Conservation (phyloP, 352 stramenopile genomes). For the Phytophthora boehmeriae region DNA sequence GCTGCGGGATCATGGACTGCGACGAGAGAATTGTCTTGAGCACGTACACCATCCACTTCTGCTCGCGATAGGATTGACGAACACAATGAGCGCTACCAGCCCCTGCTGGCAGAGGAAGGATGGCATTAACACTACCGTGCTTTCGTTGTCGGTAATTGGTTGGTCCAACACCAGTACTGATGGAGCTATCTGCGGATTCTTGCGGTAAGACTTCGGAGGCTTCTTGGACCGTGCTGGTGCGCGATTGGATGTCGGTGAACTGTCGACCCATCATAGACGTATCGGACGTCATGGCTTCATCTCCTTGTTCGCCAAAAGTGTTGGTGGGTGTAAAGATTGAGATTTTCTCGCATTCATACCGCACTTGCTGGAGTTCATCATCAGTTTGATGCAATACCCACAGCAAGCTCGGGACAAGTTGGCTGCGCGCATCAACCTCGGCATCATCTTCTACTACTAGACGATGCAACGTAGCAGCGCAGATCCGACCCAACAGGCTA, state of each 20-base stretch:
- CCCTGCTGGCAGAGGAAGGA: background rate
- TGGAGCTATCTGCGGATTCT: background rate
- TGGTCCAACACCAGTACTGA: constrained; percentile 1
- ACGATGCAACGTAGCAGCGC: constrained; percentile 71
- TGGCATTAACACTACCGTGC: constrained; percentile 4
- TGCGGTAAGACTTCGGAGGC: constrained; percentile 1
- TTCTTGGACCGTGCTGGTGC: background rate
- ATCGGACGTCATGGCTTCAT: constrained; percentile 3
- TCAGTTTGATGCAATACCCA: constrained; percentile 60
- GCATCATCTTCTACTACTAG: constrained; percentile 66
- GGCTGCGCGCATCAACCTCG: constrained; percentile 32
- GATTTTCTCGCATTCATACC: constrained; percentile 78
- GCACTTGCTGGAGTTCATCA: constrained; percentile 71
- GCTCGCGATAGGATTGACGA: constrained; percentile 59
- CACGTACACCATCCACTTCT: constrained; percentile 75
- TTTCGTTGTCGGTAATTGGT: background rate
- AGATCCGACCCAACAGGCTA: constrained; percentile 47
- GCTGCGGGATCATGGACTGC: constrained; percentile 58
- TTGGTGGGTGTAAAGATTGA: constrained; percentile 41
- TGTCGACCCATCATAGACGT: constrained; percentile 10
- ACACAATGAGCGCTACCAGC: constrained; percentile 50
- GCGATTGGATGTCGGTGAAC: constrained; percentile 13
- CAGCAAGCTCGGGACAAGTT: constrained; percentile 63
- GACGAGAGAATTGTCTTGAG: constrained; percentile 75
- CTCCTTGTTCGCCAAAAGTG: constrained; percentile 4